These are phyloP conservation scores for Rhodotorula sp. DNA, from an alignment of 1,284 basidiomycete genomes.

Conservation along the genomic window DNA sequence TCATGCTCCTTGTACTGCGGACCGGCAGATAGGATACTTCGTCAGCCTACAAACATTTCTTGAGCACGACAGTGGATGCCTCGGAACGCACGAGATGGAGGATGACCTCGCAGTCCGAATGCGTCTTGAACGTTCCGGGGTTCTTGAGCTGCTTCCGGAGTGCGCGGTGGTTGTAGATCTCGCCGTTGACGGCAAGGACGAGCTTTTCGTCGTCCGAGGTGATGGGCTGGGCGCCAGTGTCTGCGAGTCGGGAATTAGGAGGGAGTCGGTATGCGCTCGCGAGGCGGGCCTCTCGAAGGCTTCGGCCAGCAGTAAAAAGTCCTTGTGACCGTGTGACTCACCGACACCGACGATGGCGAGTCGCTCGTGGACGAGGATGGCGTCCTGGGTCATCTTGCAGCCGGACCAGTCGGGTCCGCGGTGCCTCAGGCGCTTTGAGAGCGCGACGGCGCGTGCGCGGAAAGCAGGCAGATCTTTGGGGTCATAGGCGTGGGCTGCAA, in stretches of 20 bases:
- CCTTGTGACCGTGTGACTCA: slow-evolving; percentile 45
- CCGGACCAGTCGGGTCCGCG: slow-evolving; percentile 97
- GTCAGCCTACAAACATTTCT: neutral
- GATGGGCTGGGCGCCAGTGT: slow-evolving; percentile 95
- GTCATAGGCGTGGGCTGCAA: slow-evolving; percentile 37
- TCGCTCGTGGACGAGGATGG: slow-evolving; percentile 57
- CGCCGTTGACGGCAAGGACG: slow-evolving; percentile 93
- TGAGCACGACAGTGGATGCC: no score
- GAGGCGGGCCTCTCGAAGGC: neutral
- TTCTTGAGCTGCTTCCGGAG: slow-evolving; percentile 68
- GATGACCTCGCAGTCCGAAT: slow-evolving; percentile 98
- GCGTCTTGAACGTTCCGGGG: slow-evolving; percentile 84
- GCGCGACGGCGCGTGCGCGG: slow-evolving; percentile 39
- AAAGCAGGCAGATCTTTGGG: slow-evolving; percentile 30
- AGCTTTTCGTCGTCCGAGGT: slow-evolving; percentile 80
- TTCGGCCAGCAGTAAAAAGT: neutral
- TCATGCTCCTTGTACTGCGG: slow-evolving; percentile 77
- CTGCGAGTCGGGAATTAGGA: slow-evolving; percentile 53
- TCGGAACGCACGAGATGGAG: slow-evolving; percentile 70
- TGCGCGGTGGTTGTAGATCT: slow-evolving; percentile 96
- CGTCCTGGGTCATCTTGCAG: slow-evolving; percentile 76
- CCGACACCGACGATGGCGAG: slow-evolving; percentile 97
- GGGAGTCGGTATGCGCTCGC: neutral
- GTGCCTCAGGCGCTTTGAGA: slow-evolving; percentile 82
- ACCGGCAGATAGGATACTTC: neutral